Evolutionary conservation across 192 early-diverging fungal genomes (phyloP).

Genomic region (Coemansia sp.): DNA sequence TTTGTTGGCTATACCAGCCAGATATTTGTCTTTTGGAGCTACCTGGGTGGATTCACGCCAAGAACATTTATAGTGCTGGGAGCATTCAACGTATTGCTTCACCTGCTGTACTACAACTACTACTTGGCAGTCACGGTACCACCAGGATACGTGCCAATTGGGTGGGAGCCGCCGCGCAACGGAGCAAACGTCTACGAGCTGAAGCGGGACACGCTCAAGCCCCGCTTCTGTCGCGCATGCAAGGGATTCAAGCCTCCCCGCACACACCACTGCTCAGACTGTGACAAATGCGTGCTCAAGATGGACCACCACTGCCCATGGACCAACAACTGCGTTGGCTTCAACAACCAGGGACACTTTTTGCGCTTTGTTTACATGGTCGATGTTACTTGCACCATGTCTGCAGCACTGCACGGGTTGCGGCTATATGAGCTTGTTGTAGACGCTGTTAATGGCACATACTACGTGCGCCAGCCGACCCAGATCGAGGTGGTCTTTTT

Average conservation of each 20-base stretch:
- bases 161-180: slow-evolving; percentile 48
- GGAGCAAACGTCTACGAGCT: slow-evolving; percentile 64
- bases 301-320: slow-evolving; percentile 95
- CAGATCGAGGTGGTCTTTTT: slow-evolving; percentile 72
- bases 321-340: slow-evolving; percentile 84
- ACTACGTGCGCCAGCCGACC: slow-evolving; percentile 65
- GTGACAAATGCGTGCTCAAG: slow-evolving; percentile 78
- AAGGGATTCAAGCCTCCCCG: slow-evolving; percentile 76
- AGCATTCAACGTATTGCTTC: slow-evolving; percentile 79
- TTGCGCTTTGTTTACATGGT: slow-evolving; percentile 64
- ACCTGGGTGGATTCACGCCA: slow-evolving; percentile 51
- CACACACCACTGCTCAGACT: slow-evolving; percentile 78
- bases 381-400: slow-evolving; percentile 75
- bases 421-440: slow-evolving; percentile 69
- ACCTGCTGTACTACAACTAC: slow-evolving; percentile 89
- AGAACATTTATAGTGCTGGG: slow-evolving; percentile 58
- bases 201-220: slow-evolving; percentile 67
- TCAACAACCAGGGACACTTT: slow-evolving; percentile 77
- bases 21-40: slow-evolving; percentile 66
- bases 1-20: slow-evolving; percentile 68
- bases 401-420: slow-evolving; percentile 75
- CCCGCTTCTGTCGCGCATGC: slow-evolving; percentile 72
- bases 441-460: slow-evolving; percentile 53
- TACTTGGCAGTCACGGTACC: slow-evolving; percentile 73
- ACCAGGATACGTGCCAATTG: slow-evolving; percentile 79